Conservation (phyloP, 2,329 filamentous ascomycete species). For the Cladobotryum protrusum region DNA sequence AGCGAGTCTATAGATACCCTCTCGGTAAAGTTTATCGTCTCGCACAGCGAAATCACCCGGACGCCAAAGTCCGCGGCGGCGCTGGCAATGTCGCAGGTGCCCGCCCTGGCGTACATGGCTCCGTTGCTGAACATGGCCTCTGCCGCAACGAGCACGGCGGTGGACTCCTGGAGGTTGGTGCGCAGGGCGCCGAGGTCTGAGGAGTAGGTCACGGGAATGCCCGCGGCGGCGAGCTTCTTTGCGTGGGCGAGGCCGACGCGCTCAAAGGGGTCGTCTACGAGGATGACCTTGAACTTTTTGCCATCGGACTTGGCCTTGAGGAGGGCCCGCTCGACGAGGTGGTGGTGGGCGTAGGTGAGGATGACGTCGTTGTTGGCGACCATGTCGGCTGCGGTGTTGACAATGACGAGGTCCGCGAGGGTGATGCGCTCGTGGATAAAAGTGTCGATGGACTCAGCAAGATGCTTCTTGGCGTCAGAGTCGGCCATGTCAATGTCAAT, state of each 20-base stretch:
- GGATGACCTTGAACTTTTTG: conserved; percentile 73
- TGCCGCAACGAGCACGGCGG: conserved; percentile 79
- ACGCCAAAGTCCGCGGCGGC: conserved; percentile 69
- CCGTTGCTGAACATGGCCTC: conserved; percentile 97
- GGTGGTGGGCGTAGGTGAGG: conserved; percentile 80
- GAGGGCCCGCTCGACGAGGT: conserved; percentile 77
- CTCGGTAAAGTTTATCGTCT: conserved; percentile 87
- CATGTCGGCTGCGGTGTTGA: conserved; percentile 65
- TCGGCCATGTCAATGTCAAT: conserved; percentile 84
- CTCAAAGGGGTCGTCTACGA: conserved; percentile 66
- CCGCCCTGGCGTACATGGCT: conserved; percentile 77
- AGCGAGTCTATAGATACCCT: conserved; percentile 87
- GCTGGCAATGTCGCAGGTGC: conserved; percentile 82
- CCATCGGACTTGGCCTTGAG: conserved; percentile 64
- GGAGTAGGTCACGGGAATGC: conserved; percentile 73
- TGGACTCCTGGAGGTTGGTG: conserved; percentile 60
- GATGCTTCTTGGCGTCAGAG: conserved; percentile 68
- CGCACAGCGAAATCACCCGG: conserved; percentile 83
- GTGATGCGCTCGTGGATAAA: conserved; percentile 89
- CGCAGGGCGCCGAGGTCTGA: conserved; percentile 69
- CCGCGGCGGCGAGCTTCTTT: conserved; percentile 58
- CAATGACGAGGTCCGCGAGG: conserved; percentile 80
- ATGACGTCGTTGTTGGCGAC: conserved; percentile 77
- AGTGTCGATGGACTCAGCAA: conserved; percentile 76
- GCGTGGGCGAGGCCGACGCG: conserved; percentile 54